Percentiles rank a stretch among this genome's conserved stretches.
Conservation (phyloP, 257 asterid genomes). For the Leonotis leonurus region DNA sequence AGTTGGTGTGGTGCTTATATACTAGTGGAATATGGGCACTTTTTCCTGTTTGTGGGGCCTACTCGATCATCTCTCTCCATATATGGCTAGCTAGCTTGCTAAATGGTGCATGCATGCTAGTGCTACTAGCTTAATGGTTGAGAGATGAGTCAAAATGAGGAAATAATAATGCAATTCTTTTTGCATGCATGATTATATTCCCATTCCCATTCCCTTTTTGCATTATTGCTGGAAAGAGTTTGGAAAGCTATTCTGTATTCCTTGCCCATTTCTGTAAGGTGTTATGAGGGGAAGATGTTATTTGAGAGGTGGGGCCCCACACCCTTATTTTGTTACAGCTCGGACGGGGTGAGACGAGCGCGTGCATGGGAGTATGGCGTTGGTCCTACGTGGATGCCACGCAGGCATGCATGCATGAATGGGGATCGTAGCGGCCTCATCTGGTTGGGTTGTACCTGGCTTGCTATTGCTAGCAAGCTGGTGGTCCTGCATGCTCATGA, state of each 20-base stretch:
- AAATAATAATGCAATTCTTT: conserved; percentile 17
- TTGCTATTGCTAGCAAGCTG: too few relatives aligned
- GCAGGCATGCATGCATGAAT: too few relatives aligned
- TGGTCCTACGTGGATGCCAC: too few relatives aligned
- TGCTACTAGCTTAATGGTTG: too few relatives aligned
- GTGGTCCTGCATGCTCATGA: too few relatives aligned
- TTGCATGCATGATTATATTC: conserved; percentile 6
- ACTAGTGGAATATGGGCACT: conserved; percentile 11
- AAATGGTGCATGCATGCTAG: too few relatives aligned
- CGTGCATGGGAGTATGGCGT: too few relatives aligned
- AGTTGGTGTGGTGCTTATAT: conserved; percentile 38
- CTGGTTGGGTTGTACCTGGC: too few relatives aligned
- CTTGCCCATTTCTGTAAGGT: conserved; percentile 47
- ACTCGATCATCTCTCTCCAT: background rate
- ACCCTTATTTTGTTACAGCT: background rate
- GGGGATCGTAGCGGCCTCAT: too few relatives aligned
- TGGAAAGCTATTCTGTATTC: conserved; percentile 36
- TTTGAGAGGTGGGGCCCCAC: background rate
- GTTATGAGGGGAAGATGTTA: conserved; percentile 41
- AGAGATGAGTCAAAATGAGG: background rate
- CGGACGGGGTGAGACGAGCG: too few relatives aligned
- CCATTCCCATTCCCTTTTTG: conserved; percentile 40
- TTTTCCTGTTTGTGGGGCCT: conserved; percentile 38
- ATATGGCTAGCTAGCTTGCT: background rate
- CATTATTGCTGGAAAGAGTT: conserved; percentile 13